Evolutionary conservation across 148 eudicot species (phyloP), one percentile per base, ranked within the genome.

Genomic region (Rhododendron ferrugineum): DNA sequence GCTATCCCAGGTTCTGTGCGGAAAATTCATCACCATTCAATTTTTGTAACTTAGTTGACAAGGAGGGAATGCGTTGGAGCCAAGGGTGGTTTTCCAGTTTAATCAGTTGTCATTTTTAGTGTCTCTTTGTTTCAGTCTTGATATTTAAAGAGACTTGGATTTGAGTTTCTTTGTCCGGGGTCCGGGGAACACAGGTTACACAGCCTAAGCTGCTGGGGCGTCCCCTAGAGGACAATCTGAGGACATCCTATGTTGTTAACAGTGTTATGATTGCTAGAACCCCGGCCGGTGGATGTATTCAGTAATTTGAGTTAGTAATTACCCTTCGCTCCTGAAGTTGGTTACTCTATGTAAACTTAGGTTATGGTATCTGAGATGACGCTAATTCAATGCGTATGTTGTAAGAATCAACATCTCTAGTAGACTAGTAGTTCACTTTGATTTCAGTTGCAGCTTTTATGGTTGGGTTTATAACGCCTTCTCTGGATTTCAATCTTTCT

Each of bases 401-500:
- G 9, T 22, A 49, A 79, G 82, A 47, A 50, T 30, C 60, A 54
- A 23, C 68, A 32, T n/a, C 60, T 42, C 75, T 66, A 2, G 40
- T 11, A 46, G 15, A 30, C 75, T 66, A 2, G 40, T 11, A 46
- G 15, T 46, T 44, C 15, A 15, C 30, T 47, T 28, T 70, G 23
- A 73, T 73, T 73, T 83, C 22, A 30, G 5, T 50, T 34, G 15
- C 79, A 6, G 18, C 11, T 83, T 4, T 42, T 32, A 23, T 34
- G 46, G 44, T 50, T 30, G 11, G 46, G 30, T 26, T 44, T 40
- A 23, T 84, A 4, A 14, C 26, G 28, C 54, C 36, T 75, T 81
- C 58, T 60, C 75, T 87, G 56, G 75, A 77, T 82, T 78, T 54
- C n/a, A 52, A 75, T 77, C 46, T 84, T 66, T 73, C 75, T 42